phyloP scores from a whole-genome alignment of 2,329 filamentous ascomycete species.

The Diaporthe caulivora region DNA sequence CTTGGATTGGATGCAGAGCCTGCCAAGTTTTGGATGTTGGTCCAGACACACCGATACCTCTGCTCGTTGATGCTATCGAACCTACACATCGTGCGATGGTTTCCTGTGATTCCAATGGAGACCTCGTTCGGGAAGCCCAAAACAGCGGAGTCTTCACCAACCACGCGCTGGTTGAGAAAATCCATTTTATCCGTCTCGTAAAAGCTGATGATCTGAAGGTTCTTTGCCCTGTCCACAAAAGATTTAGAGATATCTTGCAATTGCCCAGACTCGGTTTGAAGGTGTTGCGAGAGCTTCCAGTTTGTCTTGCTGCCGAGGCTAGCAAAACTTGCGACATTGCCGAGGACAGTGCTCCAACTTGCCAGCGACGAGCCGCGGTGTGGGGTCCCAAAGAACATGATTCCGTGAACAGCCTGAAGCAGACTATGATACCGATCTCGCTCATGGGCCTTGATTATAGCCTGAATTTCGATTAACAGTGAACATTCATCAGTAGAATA shows the following conservation, averaged over 20 bases:
- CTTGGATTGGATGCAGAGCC: conserved; percentile 25
- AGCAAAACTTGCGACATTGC: conserved; percentile 17
- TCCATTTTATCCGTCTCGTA: conserved; percentile 35
- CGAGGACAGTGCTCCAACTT: conserved; percentile 25
- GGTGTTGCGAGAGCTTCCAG: conserved; percentile 41
- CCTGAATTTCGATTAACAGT: not conserved
- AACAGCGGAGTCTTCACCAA: conserved; percentile 36
- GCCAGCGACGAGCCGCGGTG: conserved; percentile 31
- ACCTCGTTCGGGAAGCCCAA: conserved; percentile 28
- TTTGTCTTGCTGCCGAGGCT: conserved; percentile 32
- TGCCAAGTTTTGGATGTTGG: conserved; percentile 26
- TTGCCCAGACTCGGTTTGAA: conserved; percentile 40
- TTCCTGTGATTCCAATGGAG: conserved; percentile 29
- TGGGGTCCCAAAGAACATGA: conserved; percentile 33
- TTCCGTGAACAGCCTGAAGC: conserved; percentile 10
- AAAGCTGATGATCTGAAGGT: conserved; percentile 30
- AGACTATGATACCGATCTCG: conserved; percentile 22
- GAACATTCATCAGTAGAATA: not conserved
- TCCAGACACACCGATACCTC: conserved; percentile 23
- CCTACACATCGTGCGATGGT: conserved; percentile 38
- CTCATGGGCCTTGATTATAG: conserved; percentile 30
- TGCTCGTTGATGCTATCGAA: conserved; percentile 33
- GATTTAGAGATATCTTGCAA: conserved; percentile 31
- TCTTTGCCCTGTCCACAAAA: conserved; percentile 28
- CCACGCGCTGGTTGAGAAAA: conserved; percentile 34